Evolutionary conservation across 768 basidiomycete genomes (phyloP).

Genomic region (Butyriboletus loyo): DNA sequence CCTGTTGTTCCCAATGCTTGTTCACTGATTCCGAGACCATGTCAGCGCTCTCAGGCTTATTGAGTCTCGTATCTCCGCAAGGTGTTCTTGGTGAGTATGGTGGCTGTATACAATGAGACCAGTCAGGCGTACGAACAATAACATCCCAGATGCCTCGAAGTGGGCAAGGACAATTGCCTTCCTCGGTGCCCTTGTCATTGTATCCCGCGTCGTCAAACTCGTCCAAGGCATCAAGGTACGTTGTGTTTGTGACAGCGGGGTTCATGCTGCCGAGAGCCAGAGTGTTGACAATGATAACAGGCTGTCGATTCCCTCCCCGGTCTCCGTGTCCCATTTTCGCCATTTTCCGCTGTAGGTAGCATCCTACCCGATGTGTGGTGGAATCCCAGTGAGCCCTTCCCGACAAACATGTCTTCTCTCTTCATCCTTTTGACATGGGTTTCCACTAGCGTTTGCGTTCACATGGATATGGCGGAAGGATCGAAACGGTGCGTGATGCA

Average conservation of each 20-base stretch:
- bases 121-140: neutral
- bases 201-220: conserved; percentile 18
- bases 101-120: no score
- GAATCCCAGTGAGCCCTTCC: conserved; percentile 16
- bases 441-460: conserved; percentile 6
- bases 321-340: conserved; percentile 14
- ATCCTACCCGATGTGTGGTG: conserved; percentile 10
- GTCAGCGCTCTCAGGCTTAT: neutral
- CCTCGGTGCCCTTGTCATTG: conserved; percentile 3
- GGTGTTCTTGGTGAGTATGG: neutral
- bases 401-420: neutral
- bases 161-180: neutral
- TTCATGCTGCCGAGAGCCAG: neutral
- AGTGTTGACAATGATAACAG: neutral
- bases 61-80: neutral
- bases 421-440: neutral
- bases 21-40: neutral
- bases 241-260: neutral
- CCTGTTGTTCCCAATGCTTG: neutral
- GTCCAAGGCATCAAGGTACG: conserved; percentile 12
- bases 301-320: conserved; percentile 14
- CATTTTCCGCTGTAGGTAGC: neutral
- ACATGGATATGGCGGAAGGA: conserved; percentile 19
- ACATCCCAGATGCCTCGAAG: neutral
- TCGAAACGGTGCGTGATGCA: conserved; percentile 8